phyloP scores from a whole-genome alignment of 768 basidiomycete genomes.

The Clathrus columnatus region DNA sequence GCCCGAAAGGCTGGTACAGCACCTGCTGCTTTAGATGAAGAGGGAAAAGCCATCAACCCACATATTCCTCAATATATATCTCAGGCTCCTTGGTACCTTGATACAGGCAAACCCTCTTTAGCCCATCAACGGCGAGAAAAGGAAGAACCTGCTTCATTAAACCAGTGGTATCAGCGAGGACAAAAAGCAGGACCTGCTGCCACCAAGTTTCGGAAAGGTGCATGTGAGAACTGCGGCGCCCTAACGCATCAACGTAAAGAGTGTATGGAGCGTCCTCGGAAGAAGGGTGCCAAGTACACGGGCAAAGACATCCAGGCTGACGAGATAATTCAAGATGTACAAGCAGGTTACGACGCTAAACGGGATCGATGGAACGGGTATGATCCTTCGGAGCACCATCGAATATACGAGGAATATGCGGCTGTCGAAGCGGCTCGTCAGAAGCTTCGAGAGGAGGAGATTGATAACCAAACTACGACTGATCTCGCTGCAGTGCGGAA shows the following conservation, averaged over 20 bases:
- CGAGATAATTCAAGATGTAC: slow-evolving; percentile 78
- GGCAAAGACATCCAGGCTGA: slow-evolving; percentile 86
- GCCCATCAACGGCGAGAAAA: slow-evolving; percentile 82
- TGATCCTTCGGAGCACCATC: slow-evolving; percentile 78
- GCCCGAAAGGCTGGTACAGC: slow-evolving; percentile 98
- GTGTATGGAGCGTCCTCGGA: slow-evolving; percentile 93
- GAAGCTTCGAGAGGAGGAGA: slow-evolving; percentile 90
- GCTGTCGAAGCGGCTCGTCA: slow-evolving; percentile 87
- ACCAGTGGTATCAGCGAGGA: slow-evolving; percentile 89
- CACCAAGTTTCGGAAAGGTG: slow-evolving; percentile 95
- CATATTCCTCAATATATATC: slow-evolving; percentile 99
- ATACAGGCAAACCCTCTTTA: slow-evolving; percentile 87
- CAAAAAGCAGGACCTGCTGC: slow-evolving; percentile 80
- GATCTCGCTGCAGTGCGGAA: slow-evolving; percentile 86
- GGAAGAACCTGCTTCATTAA: slow-evolving; percentile 53
- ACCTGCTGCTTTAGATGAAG: slow-evolving; percentile 89
- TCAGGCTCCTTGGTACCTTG: slow-evolving; percentile 97
- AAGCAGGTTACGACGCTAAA: slow-evolving; percentile 81
- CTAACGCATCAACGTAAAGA: slow-evolving; percentile 88
- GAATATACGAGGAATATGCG: slow-evolving; percentile 87
- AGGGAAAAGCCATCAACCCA: slow-evolving; percentile 94
- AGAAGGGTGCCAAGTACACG: slow-evolving; percentile 91
- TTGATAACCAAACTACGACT: slow-evolving; percentile 93
- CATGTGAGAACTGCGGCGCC: slow-evolving; percentile 98
- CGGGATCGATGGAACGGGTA: slow-evolving; percentile 99